Base-by-base conservation (phyloP, 306 rosid genomes). In the Psophocarpus tetragonolobus region DNA sequence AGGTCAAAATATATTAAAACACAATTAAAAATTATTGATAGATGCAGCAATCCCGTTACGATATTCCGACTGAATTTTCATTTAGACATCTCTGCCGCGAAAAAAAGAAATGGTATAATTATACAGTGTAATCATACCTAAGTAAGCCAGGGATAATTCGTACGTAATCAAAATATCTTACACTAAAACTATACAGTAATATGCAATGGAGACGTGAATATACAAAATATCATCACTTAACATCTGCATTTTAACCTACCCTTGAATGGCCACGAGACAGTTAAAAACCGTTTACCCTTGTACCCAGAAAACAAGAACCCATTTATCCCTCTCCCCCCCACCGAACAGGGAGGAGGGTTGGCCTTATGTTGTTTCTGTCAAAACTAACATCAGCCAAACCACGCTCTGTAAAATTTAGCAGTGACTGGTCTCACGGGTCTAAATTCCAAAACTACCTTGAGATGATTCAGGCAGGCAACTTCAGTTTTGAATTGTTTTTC, bases 401-500 rank as follows among this genome's bases (percentile, higher is more conserved):
- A 51, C 33, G 54, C 81, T 57, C 66, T 66, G 26, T 8, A 70
- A 75, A 82, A 83, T 39, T 53, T 70, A 82, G 84, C 68, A 53
- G 67, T 26, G 73, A 84, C 82, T 85, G 69, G 38, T 61, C 78
- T 26, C 62, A 71, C 42, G 48, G 61, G 61, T 70, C 76, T 80
- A 72, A 75, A 72, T 26, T 76, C 66, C 81, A 36, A 83, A 44
- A 75, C 54, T 80, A 48, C 20, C 51, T 77, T 48, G 61, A 71
- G 74, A 70, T 38, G 8, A 60, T 74, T 92, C 90, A 95, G 45
- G 96, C 96, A 24, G 99, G 99, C 75, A 95, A 86, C 81, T 92
- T 82, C 78, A 92, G 93, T 82, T 90, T 95, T n/a, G 91, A 83
- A 62, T 87, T 95, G 87, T 80, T 92, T 88, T 87, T 92, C 99